Conservation (phyloP, 805 yeast species). For the Myxozyma udenii region DNA sequence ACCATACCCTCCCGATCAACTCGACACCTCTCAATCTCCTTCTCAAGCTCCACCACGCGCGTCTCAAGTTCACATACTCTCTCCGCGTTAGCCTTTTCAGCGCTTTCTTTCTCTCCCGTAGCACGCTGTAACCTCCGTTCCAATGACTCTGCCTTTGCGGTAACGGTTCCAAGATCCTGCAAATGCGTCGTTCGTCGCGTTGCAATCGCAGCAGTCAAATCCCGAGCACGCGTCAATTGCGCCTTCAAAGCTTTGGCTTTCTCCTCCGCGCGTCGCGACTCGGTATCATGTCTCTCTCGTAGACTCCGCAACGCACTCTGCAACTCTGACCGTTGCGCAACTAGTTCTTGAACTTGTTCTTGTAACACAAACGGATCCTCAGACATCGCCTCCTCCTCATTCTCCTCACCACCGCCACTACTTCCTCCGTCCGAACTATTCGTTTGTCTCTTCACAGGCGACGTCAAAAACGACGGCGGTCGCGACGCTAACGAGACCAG, state of each 20-base stretch:
- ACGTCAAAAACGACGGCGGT: neutral
- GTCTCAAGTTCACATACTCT: no score
- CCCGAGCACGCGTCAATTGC: constrained; percentile 16
- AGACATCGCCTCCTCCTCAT: neutral
- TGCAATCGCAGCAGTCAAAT: constrained; percentile 6
- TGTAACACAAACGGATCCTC: constrained; percentile 11
- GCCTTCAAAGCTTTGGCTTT: constrained; percentile 1
- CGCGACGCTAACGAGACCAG: constrained; percentile 9
- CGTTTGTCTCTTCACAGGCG: neutral
- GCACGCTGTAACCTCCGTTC: constrained; percentile 36
- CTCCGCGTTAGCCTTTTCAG: constrained; percentile 11
- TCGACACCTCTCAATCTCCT: constrained; percentile 1
- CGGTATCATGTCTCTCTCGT: constrained; percentile 42
- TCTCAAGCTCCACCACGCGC: no score
- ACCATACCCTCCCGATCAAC: no score
- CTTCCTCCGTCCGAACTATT: neutral
- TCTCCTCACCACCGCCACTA: neutral
- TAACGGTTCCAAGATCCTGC: constrained; percentile 4
- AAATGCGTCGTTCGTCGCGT: constrained; percentile 8
- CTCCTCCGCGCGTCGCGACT: constrained; percentile 33
- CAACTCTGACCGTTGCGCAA: constrained; percentile 41
- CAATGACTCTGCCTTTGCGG: constrained; percentile 30
- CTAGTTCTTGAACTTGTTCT: constrained; percentile 22
- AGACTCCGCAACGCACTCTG: constrained; percentile 43
- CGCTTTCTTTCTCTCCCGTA: constrained; percentile 31